Conservation (phyloP, 2,329 filamentous ascomycete species). For the Aspergillus pseudoterreus region DNA sequence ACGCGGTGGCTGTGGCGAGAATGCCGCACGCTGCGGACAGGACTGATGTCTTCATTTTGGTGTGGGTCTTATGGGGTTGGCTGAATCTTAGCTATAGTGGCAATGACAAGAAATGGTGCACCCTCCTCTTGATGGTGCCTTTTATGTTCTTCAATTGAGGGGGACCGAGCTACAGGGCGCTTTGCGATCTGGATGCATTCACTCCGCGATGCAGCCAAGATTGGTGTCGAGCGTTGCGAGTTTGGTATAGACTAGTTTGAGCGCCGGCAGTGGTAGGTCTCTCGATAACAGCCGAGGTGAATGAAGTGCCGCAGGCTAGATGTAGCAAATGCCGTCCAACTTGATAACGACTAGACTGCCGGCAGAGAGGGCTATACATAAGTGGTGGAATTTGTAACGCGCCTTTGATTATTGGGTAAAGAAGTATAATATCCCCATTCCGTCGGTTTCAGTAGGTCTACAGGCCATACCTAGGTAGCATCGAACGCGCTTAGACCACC, state of each 20-base stretch:
- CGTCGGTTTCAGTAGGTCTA: no score
- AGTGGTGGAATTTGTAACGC: no score
- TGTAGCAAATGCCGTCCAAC: neutral
- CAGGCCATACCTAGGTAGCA: no score
- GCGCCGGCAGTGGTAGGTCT: neutral
- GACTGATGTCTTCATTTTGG: neutral
- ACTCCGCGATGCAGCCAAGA: no score
- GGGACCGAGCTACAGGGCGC: no score
- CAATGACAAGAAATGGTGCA: neutral
- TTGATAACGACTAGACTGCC: neutral
- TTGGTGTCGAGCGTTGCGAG: neutral
- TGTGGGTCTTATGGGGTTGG: no score
- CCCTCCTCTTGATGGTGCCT: neutral
- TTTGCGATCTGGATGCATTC: no score
- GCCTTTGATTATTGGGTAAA: no score
- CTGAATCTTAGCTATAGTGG: neutral
- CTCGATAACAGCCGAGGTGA: neutral
- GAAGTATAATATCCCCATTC: no score
- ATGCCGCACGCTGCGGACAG: neutral
- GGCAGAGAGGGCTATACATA: no score
- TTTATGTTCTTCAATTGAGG: no score
- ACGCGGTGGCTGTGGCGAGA: slow-evolving; percentile 1
- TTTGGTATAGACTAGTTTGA: neutral
- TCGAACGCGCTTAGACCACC: slow-evolving; percentile 19
- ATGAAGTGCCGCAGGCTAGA: neutral